Conservation (phyloP, 1,139 yeast genomes). For the Debaryomyces coudertii region DNA sequence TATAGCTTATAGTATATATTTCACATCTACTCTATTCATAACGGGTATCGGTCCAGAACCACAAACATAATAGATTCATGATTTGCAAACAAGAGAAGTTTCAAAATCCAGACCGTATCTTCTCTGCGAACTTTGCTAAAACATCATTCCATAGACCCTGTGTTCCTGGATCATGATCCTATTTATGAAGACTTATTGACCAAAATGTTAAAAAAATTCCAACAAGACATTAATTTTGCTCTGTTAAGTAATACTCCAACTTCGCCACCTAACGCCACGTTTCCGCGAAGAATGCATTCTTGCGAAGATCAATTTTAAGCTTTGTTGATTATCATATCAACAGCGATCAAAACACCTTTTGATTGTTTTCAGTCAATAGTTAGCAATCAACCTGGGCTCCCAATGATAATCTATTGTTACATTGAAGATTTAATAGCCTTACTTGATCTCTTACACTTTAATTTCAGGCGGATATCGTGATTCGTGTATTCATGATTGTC, state of each 20-base stretch:
- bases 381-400: conserved; percentile 3
- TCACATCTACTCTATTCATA: not conserved
- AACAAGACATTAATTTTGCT: not conserved
- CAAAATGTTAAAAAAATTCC: not conserved
- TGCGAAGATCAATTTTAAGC: conserved; percentile 1
- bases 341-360: conserved; percentile 7
- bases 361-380: not conserved
- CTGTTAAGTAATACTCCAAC: conserved; percentile 2
- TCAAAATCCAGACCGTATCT: not conserved
- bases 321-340: not conserved
- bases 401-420: conserved; percentile 2
- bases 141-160: not conserved
- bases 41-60: conserved; percentile 3
- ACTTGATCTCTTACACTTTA: not conserved
- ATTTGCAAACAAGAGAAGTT: not conserved
- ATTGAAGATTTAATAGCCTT: conserved; percentile 5
- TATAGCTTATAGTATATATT: not conserved
- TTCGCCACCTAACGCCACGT: conserved; percentile 8
- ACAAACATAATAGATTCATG: not conserved
- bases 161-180: conserved; percentile 1
- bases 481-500: conserved; percentile 7
- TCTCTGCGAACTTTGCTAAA: not conserved
- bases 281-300: conserved; percentile 4
- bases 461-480: conserved; percentile 6
- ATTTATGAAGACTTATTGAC: conserved; percentile 4